Base-by-base conservation (phyloP, 768 basidiomycete genomes). In the Polyporus arcularius region DNA sequence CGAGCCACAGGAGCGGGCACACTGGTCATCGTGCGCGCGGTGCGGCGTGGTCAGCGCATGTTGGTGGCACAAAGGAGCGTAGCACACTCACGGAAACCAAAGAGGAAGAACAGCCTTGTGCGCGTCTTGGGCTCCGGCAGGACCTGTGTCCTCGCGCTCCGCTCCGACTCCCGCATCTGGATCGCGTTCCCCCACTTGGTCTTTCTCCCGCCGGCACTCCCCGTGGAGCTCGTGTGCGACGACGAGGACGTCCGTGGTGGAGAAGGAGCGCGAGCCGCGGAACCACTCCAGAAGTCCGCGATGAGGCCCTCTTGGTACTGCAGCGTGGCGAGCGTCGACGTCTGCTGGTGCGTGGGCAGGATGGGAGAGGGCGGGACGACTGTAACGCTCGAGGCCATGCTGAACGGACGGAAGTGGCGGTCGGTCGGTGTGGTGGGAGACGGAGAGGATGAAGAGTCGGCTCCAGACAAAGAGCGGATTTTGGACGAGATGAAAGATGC, bases 81-180 rank as follows among this genome's bases (percentile, higher is more conserved):
- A 7, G 30, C 15, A 18, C 40, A 39, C n/a, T 21, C 31, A 63
- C 62, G 4, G 38, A 63, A 63, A n/a, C 62, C 62, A 21, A 55
- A 47, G 31, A 51, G 40, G 53, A 63, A 63, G 11, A 63, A 16
- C 48, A 21, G 14, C 14, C 55, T 30, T 49, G 57, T 52, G 42
- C 46, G 57, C 53, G 62, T 58, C 42, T 30, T 50, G 3, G 62
- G 62, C 57, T 58, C 61, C 11, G 31, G 49, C n/a, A 28, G 15
- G 14, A 30, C 21, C 30, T 32, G 38, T 15, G 15, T 35, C 16
- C 52, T 35, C 35, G 47, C 30, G 15, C 30, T 14, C 15, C 26
- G 8, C 30, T 53, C n/a, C 11, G 35, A 6, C 52, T 12, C 18
- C 35, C 21, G 52, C 26, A 30, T 21, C 38, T 5, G 4, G 35